Base-by-base conservation (phyloP, 306 rosid species). In the Quercus wislizeni region DNA sequence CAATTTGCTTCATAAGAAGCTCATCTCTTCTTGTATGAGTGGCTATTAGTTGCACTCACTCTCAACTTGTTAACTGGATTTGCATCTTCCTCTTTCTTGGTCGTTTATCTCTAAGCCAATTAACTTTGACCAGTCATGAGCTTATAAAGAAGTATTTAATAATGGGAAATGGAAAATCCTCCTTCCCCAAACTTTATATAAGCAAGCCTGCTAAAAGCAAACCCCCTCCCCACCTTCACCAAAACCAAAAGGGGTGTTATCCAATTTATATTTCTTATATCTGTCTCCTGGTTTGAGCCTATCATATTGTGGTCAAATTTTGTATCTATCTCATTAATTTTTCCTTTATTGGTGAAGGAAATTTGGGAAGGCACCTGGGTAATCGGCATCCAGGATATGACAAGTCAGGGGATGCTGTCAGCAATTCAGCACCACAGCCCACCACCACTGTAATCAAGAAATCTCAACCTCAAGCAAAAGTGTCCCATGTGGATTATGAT, bases 341-440 rank as follows among this genome's bases (percentile, higher is more conserved):
- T 89, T 78, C 65, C 63, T 76, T 76, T 82, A 52, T 86, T 30
- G 57, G 25, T 81, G 84, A 80, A 93, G 99, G 99, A 20, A 96
- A 96, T 88, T 81, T 96, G 88, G 97, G 98, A 76, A 87, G 94
- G 87, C 99, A 96, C 81, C 94, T 96, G 46, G 90, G 88, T 80
- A 90, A 91, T 86, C 98, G 97, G 73, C 99, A 96, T 82, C 99
- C 97, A 0, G 98, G 94, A 14, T 96, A 96, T 55, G 98, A 96
- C 78, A 91, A 90, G 86, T 85, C 94, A 1, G 98, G 90, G 23
- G 97, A 89, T 41, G 84, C 79, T 75, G 81, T 85, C 56, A 74
- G 73, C 79, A 89, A 71, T 86, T 65, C 91, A 61, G 74, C 83
- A n/a, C 81, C 89, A 23, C 93, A 86, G 49, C 83, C 90, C 4